Base-by-base conservation (phyloP, 2,329 filamentous ascomycete genomes). In the Fonsecaea erecta region DNA sequence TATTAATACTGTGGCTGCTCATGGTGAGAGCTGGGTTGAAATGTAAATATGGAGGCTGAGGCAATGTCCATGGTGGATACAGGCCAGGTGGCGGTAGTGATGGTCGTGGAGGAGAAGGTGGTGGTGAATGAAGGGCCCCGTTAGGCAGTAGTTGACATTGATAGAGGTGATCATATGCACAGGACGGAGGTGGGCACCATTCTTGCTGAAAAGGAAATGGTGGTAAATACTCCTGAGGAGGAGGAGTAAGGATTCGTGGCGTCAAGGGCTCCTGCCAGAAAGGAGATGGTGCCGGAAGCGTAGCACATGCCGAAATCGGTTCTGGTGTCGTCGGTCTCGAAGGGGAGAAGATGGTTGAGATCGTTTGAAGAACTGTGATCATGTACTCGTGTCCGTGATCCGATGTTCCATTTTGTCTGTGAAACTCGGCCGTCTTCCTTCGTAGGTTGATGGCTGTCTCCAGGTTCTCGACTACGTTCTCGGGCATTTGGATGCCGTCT, bases 401-500 rank as follows among this genome's bases (percentile, higher is more conserved):
- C n/a, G 56, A 40, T 18, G 18, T 43, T 26, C 62, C 62, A 21
- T 14, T 34, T 28, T 40, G 26, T 8, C 30, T 32, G 5, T 54
- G 51, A 24, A 32, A 40, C 18, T 60, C 40, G n/a, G 56, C 52
- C 1, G 43, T 58, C 48, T 64, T 32, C 12, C 12, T 18, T 30
- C 64, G 60, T 34, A 43, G 28, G 14, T 66, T 37, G 46, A 66
- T 63, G 21, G 59, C 59, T 40, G 40, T 46, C n/a, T 28, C n/a
- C 3, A 66, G 59, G 54, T 66, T 54, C 28, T 58, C 48, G 18
- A 63, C 46, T 30, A 66, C 60, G 55, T 66, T 53, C 24, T 62
- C 64, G 8, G 64, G 64, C 48, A 66, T 66, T 34, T 46, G 24
- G 26, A 52, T 62, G 18, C 54, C 54, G 1, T 59, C 35, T 51